Evolutionary conservation across 179 eudicot genomes (phyloP).

Genomic region (Spinacia oleracea): DNA sequence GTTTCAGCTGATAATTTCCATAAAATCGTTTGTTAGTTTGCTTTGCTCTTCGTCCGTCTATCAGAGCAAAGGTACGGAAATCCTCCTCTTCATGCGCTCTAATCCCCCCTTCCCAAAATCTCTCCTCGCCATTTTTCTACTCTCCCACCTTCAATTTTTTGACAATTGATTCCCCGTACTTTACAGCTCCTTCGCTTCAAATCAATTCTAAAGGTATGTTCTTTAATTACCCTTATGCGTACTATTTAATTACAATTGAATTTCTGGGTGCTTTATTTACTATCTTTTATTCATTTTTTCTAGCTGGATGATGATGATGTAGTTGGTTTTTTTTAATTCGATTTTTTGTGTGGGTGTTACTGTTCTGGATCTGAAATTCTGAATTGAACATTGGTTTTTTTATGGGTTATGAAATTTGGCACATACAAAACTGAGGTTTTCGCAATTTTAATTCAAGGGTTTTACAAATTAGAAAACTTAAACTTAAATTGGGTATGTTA

Average conservation of each 20-base stretch:
- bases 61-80: constrained; percentile 13
- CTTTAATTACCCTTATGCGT: not conserved
- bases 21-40: too few species aligned
- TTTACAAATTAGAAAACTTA: not conserved
- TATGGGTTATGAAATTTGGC: not conserved
- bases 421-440: not conserved
- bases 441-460: not conserved
- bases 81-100: constrained; percentile 33
- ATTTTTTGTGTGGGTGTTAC: not conserved
- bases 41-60: too few species aligned
- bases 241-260: not conserved
- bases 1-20: too few species aligned
- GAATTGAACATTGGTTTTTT: constrained; percentile 1
- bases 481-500: too few species aligned
- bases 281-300: not conserved
- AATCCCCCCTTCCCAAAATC: constrained; percentile 19
- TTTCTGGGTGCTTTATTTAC: constrained; percentile 15
- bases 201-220: constrained; percentile 20
- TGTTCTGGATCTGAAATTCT: constrained; percentile 18
- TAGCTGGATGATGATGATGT: not conserved
- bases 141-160: constrained; percentile 12
- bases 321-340: not conserved
- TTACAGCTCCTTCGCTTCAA: not conserved
- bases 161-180: constrained; percentile 15
- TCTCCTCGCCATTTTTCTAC: constrained; percentile 31